Conservation (phyloP, 345 rosid species). For the Citrus unshiu region DNA sequence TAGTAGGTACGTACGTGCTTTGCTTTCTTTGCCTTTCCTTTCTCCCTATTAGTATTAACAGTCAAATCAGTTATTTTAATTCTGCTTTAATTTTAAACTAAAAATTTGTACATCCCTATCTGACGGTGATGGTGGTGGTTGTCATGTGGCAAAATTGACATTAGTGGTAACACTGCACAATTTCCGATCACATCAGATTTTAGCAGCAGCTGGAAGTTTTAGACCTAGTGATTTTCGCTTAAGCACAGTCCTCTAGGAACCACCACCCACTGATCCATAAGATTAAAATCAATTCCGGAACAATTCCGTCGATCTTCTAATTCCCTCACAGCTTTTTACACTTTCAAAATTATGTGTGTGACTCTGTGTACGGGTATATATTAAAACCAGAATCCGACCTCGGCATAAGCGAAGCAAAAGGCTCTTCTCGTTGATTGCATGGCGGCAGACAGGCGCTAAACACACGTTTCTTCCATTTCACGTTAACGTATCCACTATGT, state of each 20-base stretch:
- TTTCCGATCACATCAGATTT: neutral
- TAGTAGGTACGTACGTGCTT: no score
- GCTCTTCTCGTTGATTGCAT: conserved; percentile 34
- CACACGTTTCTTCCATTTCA: conserved; percentile 51
- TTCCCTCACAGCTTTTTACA: conserved; percentile 11
- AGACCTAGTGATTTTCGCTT: neutral
- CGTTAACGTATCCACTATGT: conserved; percentile 26
- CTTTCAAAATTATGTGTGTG: neutral
- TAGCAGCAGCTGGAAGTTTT: neutral
- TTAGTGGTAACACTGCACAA: neutral
- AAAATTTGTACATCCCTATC: no score
- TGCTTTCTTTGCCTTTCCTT: no score
- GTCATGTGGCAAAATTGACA: neutral
- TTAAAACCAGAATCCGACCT: neutral
- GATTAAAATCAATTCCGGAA: neutral
- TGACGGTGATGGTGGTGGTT: neutral
- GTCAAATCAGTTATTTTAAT: no score
- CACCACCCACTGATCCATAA: conserved; percentile 9
- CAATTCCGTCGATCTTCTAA: neutral
- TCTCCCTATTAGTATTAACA: no score
- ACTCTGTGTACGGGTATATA: neutral
- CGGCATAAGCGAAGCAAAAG: conserved; percentile 11
- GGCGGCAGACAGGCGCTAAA: conserved; percentile 69
- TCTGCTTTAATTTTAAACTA: no score
- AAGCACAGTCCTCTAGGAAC: neutral